Base-by-base conservation (phyloP, 441 rosid species). In the Viola pubescens region DNA sequence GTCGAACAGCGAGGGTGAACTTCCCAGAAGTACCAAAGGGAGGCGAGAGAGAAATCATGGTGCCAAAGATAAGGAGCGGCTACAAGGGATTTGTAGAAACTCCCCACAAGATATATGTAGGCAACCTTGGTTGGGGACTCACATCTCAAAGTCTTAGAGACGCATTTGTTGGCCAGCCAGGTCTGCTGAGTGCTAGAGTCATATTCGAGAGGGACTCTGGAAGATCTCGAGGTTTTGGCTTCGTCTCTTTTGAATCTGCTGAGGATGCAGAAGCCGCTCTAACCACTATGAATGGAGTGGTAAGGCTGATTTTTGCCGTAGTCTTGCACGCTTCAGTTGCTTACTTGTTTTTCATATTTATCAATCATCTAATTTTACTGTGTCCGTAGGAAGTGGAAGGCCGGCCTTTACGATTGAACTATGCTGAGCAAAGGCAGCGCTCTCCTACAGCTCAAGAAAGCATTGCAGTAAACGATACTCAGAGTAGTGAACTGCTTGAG, bases 1-100 rank as follows among this genome's bases (percentile, higher is more conserved):
- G 96, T 57, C 72, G 95, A 54, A 79, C 85, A 0, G 83, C 77
- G 64, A 88, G 70, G 77, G 96, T 91, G 69, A 91, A 88, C 86
- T 81, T 83, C 73, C 92, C 96, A 2, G 94, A 88, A 73, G 96
- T 88, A 59, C 96, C 98, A 9, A 83, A 74, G 72, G 98, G 98
- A 59, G 95, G 87, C 4, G 95, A 91, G 68, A 81, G 87, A 67
- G 90, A 77, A 63, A 75, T 85, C 13, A 75, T 85, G 84, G 81
- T 82, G 9, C 79, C 78, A 7, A 81, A 65, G 68, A 77, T 88
- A 46, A 66, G 76, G 59, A 80, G 66, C 56, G 63, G 70, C 59
- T 69, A 85, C 67, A 79, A 34, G 42, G 73, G 79, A 58, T 87
- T 83, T 19, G 54, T 82, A 5, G 98, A 87, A 43, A 85, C 88